Percentiles rank a stretch among this genome's conserved stretches.
phyloP scores from a whole-genome alignment of 192 early-diverging fungal species.

The Coemansia brasiliensis region DNA sequence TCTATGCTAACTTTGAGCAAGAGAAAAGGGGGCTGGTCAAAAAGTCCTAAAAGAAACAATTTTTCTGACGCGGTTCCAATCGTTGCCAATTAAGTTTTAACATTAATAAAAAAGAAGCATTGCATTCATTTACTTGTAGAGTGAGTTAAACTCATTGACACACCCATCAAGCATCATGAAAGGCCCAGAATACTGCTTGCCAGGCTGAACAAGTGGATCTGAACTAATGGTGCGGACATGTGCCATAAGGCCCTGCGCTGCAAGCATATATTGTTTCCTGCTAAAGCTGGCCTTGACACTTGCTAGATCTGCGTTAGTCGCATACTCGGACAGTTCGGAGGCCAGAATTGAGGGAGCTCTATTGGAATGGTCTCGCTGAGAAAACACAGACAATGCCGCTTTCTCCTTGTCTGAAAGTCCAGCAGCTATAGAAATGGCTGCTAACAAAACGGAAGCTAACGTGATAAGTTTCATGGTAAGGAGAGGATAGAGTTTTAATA shows the following conservation, averaged over 20 bases:
- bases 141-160: constrained; percentile 15
- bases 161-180: constrained; percentile 33
- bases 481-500: constrained; percentile 10
- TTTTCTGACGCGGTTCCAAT: neutral
- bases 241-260: neutral
- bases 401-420: constrained; percentile 32
- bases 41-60: neutral
- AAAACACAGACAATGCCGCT: constrained; percentile 14
- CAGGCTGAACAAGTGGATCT: constrained; percentile 28
- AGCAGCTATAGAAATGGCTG: too few species aligned
- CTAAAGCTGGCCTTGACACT: constrained; percentile 13
- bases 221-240: constrained; percentile 19
- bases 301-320: constrained; percentile 16
- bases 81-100: too few species aligned
- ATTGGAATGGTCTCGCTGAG: constrained; percentile 14
- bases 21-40: neutral
- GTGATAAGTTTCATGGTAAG: neutral
- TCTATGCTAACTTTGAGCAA: too few species aligned
- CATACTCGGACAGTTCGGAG: constrained; percentile 26
- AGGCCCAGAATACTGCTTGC: constrained; percentile 15
- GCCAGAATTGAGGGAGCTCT: constrained; percentile 5
- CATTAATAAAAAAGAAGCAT: neutral
- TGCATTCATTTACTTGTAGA: constrained; percentile 6
- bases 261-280: constrained; percentile 17
- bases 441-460: neutral